Conservation (phyloP, 305 asterid genomes). For the Fraxinus greggii region DNA sequence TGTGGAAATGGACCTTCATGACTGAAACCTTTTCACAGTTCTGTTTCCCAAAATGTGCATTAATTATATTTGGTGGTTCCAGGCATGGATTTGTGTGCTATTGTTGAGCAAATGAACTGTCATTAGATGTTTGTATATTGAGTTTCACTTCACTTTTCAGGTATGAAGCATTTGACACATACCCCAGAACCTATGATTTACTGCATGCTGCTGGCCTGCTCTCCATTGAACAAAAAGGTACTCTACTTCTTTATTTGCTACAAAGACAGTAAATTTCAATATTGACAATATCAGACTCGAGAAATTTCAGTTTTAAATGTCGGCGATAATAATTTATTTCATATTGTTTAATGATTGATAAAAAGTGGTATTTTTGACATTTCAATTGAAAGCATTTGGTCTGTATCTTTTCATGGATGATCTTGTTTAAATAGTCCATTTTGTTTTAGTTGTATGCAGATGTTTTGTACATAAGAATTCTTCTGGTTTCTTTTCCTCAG, state of each 20-base stretch:
- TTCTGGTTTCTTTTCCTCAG: conserved; percentile 34
- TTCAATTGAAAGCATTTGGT: background rate
- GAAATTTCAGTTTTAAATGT: background rate
- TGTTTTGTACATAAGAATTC: background rate
- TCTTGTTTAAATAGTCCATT: background rate
- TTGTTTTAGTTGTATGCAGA: background rate
- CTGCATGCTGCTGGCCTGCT: conserved; percentile 84
- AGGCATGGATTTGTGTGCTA: background rate
- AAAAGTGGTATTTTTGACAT: background rate
- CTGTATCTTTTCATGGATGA: background rate
- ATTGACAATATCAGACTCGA: background rate
- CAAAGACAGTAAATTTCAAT: background rate
- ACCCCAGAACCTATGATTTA: conserved; percentile 85
- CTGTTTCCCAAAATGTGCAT: background rate
- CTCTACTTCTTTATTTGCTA: background rate
- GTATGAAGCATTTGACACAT: conserved; percentile 92
- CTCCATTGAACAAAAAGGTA: conserved; percentile 66
- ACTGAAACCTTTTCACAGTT: background rate
- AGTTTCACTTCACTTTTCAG: conserved; percentile 36
- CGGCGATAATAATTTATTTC: background rate
- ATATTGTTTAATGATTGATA: background rate
- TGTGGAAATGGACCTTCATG: background rate
- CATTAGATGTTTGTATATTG: background rate
- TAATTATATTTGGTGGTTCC: background rate
- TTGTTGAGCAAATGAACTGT: background rate